A percentile compares a stretch with the other conserved stretches of the same genome.
phyloP scores from a whole-genome alignment of 2,329 filamentous ascomycete species.

The Aspergillus sp. region DNA sequence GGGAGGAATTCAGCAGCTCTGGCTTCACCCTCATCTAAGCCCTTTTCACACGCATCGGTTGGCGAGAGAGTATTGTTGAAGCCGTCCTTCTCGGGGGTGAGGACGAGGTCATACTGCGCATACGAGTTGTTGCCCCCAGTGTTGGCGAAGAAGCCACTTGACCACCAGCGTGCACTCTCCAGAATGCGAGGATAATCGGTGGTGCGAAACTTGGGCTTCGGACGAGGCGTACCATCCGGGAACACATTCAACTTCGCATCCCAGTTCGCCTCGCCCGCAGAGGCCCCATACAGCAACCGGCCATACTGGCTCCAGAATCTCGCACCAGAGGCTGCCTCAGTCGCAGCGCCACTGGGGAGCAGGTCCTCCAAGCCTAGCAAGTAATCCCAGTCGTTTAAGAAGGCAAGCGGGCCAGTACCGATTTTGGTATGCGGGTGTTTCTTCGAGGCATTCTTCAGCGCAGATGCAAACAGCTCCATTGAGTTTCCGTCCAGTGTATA shows the following conservation, averaged over 20 bases:
- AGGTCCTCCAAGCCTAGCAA: slow-evolving; percentile 46
- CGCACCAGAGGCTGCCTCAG: slow-evolving; percentile 52
- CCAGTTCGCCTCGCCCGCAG: slow-evolving; percentile 50
- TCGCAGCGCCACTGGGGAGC: slow-evolving; percentile 51
- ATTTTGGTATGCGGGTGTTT: slow-evolving; percentile 28
- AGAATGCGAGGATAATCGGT: slow-evolving; percentile 56
- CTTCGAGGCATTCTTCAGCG: slow-evolving; percentile 48
- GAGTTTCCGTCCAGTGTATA: slow-evolving; percentile 51
- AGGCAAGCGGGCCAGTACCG: slow-evolving; percentile 51
- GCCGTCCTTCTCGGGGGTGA: slow-evolving; percentile 51
- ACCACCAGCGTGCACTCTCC: slow-evolving; percentile 47
- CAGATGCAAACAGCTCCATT: slow-evolving; percentile 50
- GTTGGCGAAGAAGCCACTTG: slow-evolving; percentile 33
- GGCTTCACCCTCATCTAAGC: slow-evolving; percentile 15
- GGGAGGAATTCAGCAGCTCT: slow-evolving; percentile 43
- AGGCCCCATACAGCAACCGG: slow-evolving; percentile 53
- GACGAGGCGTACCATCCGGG: slow-evolving; percentile 48
- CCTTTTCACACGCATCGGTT: slow-evolving; percentile 38
- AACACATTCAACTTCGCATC: slow-evolving; percentile 42
- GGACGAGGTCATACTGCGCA: slow-evolving; percentile 40
- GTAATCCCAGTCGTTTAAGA: slow-evolving; percentile 56
- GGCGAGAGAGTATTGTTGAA: slow-evolving; percentile 50
- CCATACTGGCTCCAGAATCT: slow-evolving; percentile 58
- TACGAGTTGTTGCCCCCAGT: slow-evolving; percentile 24
- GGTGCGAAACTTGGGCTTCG: slow-evolving; percentile 54